These are phyloP conservation scores for Lachnellula hyalina DNA, from an alignment of 2,329 filamentous ascomycete species.

Conservation along the genomic window DNA sequence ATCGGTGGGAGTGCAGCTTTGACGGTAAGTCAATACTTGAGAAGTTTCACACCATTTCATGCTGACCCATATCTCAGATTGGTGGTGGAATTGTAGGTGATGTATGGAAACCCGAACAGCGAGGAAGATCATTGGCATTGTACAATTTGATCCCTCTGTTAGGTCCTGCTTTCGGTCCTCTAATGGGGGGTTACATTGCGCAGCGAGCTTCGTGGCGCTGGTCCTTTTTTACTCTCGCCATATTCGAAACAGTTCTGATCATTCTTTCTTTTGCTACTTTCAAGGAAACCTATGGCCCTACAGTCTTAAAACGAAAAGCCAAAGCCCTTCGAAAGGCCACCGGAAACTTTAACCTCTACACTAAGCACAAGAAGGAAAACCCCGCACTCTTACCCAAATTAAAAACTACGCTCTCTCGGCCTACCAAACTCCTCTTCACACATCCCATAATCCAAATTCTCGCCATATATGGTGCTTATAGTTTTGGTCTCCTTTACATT, in stretches of 20 bases:
- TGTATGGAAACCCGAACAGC: constrained; percentile 40
- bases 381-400: constrained; percentile 47
- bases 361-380: constrained; percentile 48
- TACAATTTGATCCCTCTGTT: constrained; percentile 24
- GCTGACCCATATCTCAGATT: constrained; percentile 20
- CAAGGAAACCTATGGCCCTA: constrained; percentile 9
- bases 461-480: constrained; percentile 43
- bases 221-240: constrained; percentile 45
- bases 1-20: constrained; percentile 42
- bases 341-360: constrained; percentile 38
- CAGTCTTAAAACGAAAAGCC: constrained; percentile 5
- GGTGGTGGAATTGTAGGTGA: constrained; percentile 40
- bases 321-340: constrained; percentile 40
- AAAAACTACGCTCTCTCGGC: constrained; percentile 40
- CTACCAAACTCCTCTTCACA: constrained; percentile 40
- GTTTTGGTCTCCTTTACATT: constrained; percentile 48
- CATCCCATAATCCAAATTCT: constrained; percentile 48
- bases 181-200: constrained; percentile 33
- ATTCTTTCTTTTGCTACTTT: constrained; percentile 31
- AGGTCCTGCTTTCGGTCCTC: constrained; percentile 22
- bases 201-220: constrained; percentile 45
- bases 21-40: constrained; percentile 28
- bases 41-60: not conserved
- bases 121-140: constrained; percentile 35
- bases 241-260: constrained; percentile 31